phyloP scores from a whole-genome alignment of 352 stramenopile species.

The Halophytophthora batemanensis region DNA sequence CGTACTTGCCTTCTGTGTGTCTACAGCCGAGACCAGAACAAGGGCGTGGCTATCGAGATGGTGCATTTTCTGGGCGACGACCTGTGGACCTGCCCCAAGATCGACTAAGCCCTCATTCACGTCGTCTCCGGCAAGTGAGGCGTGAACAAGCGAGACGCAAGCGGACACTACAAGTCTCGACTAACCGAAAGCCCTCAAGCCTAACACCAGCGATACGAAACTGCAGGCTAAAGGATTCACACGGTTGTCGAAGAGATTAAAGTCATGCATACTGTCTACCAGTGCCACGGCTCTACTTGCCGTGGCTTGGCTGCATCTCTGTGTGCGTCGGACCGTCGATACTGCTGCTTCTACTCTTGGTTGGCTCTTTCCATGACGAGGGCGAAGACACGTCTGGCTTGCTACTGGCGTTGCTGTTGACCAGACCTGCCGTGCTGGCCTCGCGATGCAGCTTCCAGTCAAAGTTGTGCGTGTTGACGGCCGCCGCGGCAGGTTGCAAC shows the following conservation, averaged over 20 bases:
- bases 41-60: slow-evolving; percentile 96
- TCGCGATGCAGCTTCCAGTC: slow-evolving; percentile 63
- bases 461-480: slow-evolving; percentile 81
- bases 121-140: not conserved
- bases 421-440: slow-evolving; percentile 6
- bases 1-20: slow-evolving; percentile 2
- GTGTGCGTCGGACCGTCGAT: too few species aligned
- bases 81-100: slow-evolving; percentile 88
- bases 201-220: too few species aligned
- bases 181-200: too few species aligned
- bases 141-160: too few species aligned
- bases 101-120: slow-evolving; percentile 47
- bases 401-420: not conserved
- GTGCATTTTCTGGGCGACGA: slow-evolving; percentile 97
- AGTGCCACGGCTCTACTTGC: too few species aligned
- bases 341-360: too few species aligned
- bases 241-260: too few species aligned
- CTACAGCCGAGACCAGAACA: slow-evolving; percentile 91
- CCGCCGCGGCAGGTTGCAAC: slow-evolving; percentile 57
- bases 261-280: too few species aligned
- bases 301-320: too few species aligned
- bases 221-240: too few species aligned
- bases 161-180: not conserved
- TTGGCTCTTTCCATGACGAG: too few species aligned
- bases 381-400: too few species aligned